Evolutionary conservation across 108 stramenopile species (phyloP).

Genomic region (Nitzschia palea): DNA sequence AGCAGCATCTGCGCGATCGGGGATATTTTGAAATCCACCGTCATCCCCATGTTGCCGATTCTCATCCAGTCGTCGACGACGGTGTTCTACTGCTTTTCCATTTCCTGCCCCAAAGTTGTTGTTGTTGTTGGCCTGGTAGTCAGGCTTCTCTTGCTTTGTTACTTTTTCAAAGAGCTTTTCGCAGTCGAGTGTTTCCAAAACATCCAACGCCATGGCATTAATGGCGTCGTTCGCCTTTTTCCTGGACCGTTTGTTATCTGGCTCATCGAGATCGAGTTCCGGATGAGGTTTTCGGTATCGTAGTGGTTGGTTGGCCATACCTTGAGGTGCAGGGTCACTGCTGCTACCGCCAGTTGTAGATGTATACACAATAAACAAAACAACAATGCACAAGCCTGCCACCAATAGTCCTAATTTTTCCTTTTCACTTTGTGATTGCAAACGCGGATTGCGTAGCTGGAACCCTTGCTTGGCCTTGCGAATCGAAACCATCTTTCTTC

Average conservation of each 20-base stretch:
- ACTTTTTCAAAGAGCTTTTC: constrained; percentile 53
- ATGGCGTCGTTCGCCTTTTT: constrained; percentile 14
- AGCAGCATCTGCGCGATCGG: constrained; percentile 8
- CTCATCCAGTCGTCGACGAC: constrained; percentile 19
- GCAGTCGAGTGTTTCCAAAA: constrained; percentile 55
- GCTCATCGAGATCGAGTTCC: constrained; percentile 1
- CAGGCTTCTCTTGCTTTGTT: constrained; percentile 23
- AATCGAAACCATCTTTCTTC: constrained; percentile 30
- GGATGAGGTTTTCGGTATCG: constrained; percentile 11
- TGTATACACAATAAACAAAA: constrained; percentile 16
- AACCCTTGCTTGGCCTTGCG: constrained; percentile 36
- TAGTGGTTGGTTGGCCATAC: background rate
- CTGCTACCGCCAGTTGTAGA: background rate
- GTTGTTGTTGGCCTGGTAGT: background rate
- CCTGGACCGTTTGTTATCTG: background rate
- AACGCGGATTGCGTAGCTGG: constrained; percentile 11
- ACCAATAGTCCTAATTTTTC: constrained; percentile 32
- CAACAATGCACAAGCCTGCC: constrained; percentile 22
- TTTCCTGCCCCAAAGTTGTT: background rate
- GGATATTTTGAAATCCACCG: constrained; percentile 15
- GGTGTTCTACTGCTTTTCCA: background rate
- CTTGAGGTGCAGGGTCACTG: background rate
- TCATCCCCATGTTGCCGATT: constrained; percentile 29
- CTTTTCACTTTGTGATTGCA: constrained; percentile 6
- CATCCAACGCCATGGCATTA: constrained; percentile 76